Conservation (phyloP, 148 eudicot genomes). For the Chenopodium berlandieri region DNA sequence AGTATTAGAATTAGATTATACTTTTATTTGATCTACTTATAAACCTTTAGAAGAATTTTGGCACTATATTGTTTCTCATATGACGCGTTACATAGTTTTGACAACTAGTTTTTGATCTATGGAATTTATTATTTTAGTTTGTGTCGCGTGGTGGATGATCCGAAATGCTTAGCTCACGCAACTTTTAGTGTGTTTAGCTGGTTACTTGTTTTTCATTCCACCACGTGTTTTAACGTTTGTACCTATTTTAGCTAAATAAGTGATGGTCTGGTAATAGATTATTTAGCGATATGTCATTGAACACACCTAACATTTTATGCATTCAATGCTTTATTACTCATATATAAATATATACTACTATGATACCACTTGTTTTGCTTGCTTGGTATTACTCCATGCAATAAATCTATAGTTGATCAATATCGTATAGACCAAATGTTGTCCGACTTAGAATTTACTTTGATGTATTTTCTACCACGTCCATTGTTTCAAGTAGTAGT, state of each 20-base stretch:
- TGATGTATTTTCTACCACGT: background rate
- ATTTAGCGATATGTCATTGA: too few relatives aligned
- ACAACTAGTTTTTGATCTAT: background rate
- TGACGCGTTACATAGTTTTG: constrained; percentile 1
- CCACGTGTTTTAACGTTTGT: background rate
- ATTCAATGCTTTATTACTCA: too few relatives aligned
- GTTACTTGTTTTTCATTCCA: background rate
- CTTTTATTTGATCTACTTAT: background rate
- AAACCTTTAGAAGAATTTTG: background rate
- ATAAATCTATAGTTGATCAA: too few relatives aligned
- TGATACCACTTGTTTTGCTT: too few relatives aligned
- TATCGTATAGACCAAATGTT: too few relatives aligned
- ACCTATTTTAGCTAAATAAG: background rate
- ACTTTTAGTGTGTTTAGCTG: background rate
- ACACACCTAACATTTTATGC: too few relatives aligned
- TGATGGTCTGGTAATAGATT: too few relatives aligned
- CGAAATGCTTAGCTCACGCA: constrained; percentile 11
- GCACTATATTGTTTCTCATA: background rate
- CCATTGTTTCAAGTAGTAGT: background rate
- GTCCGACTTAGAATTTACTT: too few relatives aligned
- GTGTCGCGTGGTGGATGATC: constrained; percentile 11
- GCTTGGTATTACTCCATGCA: too few relatives aligned
- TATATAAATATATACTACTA: too few relatives aligned
- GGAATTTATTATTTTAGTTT: background rate
- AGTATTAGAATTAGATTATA: too few relatives aligned